A percentile compares a stretch with the other conserved stretches of the same genome.
phyloP scores from a whole-genome alignment of 2,329 filamentous ascomycete species.

The Alternaria brassicae region DNA sequence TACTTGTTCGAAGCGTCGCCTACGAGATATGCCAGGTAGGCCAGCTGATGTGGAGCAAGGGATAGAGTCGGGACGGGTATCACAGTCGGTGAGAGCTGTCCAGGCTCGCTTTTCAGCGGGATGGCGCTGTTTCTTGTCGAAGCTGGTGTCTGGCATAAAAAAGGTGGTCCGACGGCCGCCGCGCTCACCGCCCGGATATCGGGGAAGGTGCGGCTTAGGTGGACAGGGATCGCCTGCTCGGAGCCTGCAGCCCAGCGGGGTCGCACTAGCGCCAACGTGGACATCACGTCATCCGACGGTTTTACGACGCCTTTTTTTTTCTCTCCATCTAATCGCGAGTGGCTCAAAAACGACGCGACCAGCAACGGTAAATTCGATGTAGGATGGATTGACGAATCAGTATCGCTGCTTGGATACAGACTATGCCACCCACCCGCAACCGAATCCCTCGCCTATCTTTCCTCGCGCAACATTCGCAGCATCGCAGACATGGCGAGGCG shows the following conservation, averaged over 20 bases:
- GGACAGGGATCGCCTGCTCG: slow-evolving; percentile 19
- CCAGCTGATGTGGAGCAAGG: slow-evolving; percentile 1
- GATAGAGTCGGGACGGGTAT: background rate
- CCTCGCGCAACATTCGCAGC: background rate
- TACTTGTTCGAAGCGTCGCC: background rate
- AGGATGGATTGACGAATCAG: background rate
- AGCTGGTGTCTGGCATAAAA: slow-evolving; percentile 15
- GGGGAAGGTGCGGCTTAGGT: slow-evolving; percentile 19
- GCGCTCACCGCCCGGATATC: slow-evolving; percentile 23
- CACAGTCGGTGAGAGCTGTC: background rate
- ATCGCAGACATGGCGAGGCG: background rate
- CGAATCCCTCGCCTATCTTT: background rate
- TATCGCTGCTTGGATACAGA: background rate
- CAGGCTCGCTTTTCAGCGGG: slow-evolving; percentile 15
- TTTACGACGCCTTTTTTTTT: slow-evolving; percentile 17
- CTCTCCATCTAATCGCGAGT: background rate
- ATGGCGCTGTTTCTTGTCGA: slow-evolving; percentile 22
- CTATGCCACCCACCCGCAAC: background rate
- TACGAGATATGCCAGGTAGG: background rate
- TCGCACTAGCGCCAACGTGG: slow-evolving; percentile 12
- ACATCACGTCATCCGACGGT: slow-evolving; percentile 22
- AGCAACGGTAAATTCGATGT: too few relatives aligned
- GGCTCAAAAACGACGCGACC: background rate
- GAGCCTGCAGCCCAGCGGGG: slow-evolving; percentile 19
- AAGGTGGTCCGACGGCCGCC: slow-evolving; percentile 14